Percentiles rank a stretch among this genome's conserved stretches.
phyloP scores from a whole-genome alignment of 352 stramenopile species.

The Phytopythium mirpurense region DNA sequence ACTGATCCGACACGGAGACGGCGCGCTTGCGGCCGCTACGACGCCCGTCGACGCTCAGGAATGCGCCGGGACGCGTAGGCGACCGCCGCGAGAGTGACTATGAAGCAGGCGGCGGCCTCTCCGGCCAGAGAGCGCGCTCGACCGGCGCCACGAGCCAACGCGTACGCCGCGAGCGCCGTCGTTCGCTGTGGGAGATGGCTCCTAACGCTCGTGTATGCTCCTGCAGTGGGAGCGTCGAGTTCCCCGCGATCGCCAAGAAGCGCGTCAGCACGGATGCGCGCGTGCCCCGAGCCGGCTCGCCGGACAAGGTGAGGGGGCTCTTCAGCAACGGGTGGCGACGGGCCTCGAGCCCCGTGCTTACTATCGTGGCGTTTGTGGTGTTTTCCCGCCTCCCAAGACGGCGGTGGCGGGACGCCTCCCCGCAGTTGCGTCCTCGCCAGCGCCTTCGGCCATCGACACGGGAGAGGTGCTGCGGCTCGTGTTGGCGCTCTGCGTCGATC shows the following conservation, averaged over 20 bases:
- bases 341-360: too few species aligned
- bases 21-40: background rate
- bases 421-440: background rate
- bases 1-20: background rate
- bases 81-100: background rate
- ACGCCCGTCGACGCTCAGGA: background rate
- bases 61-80: background rate
- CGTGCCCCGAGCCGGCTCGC: background rate
- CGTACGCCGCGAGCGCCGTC: background rate
- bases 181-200: too few species aligned
- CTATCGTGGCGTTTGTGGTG: too few species aligned
- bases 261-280: background rate
- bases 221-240: background rate
- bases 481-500: background rate
- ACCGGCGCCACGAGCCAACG: background rate
- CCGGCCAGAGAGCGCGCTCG: constrained; percentile 2
- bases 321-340: too few species aligned
- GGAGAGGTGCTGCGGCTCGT: background rate
- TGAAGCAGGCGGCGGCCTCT: constrained; percentile 2
- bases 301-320: constrained; percentile 6
- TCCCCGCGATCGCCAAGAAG: constrained; percentile 9
- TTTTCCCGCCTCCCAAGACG: too few species aligned
- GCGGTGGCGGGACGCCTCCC: background rate
- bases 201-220: too few species aligned
- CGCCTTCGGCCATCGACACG: background rate